A percentile compares a stretch with the other conserved stretches of the same genome.
Evolutionary conservation across 1,284 basidiomycete genomes (phyloP).

Genomic region (Ganoderma resinaceum): DNA sequence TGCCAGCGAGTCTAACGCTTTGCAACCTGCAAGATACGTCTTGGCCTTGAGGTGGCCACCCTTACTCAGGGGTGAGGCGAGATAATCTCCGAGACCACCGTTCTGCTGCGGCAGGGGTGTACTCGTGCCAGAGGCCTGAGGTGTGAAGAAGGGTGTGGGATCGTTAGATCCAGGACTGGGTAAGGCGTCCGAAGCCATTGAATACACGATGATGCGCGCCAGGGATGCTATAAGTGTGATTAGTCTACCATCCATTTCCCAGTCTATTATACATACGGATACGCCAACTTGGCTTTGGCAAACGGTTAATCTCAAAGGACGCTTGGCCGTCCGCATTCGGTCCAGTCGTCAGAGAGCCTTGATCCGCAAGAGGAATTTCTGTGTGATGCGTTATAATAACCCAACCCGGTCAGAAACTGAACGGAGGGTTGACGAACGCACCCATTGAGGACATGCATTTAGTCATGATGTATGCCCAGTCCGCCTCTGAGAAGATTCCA

Average conservation of each 20-base stretch:
- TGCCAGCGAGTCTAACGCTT: conserved; percentile 86
- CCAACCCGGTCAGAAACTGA: background rate
- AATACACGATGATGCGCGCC: conserved; percentile 90
- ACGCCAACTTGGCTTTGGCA: conserved; percentile 73
- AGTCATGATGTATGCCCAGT: conserved; percentile 91
- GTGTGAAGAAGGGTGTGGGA: conserved; percentile 70
- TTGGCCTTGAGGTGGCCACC: conserved; percentile 45
- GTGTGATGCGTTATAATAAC: conserved; percentile 1
- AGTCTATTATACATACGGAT: conserved; percentile 55
- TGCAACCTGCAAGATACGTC: conserved; percentile 83
- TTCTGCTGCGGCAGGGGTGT: conserved; percentile 59
- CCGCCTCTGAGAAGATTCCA: conserved; percentile 87
- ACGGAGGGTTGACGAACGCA: conserved; percentile 47
- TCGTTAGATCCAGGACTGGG: conserved; percentile 59
- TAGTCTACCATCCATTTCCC: background rate
- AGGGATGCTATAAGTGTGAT: conserved; percentile 65
- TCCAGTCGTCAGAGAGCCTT: conserved; percentile 75
- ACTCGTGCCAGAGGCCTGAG: conserved; percentile 63
- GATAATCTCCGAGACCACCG: conserved; percentile 60
- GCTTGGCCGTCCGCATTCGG: conserved; percentile 71
- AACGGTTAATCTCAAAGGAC: conserved; percentile 68
- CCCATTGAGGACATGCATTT: conserved; percentile 90
- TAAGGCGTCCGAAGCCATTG: conserved; percentile 81
- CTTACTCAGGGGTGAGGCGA: conserved; percentile 63
- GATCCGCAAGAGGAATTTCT: conserved; percentile 78